These are phyloP conservation scores for Xylaria sp. DNA, from an alignment of 2,329 filamentous ascomycete genomes.

Conservation along the genomic window DNA sequence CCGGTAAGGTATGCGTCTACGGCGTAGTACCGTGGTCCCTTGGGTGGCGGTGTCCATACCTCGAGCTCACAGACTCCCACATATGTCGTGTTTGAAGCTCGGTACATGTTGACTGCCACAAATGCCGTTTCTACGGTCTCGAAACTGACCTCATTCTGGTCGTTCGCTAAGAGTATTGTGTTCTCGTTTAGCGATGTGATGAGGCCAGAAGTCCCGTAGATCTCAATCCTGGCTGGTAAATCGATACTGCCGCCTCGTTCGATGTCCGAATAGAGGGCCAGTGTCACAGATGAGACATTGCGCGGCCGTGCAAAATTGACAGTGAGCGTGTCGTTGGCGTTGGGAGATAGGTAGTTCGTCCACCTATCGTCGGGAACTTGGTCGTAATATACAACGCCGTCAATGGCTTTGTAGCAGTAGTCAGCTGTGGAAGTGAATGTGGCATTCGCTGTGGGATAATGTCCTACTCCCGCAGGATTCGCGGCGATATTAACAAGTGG, in stretches of 20 bases:
- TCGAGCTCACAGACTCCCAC: slow-evolving; percentile 34
- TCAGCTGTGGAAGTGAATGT: slow-evolving; percentile 34
- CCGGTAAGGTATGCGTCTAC: slow-evolving; percentile 30
- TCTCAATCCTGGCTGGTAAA: slow-evolving; percentile 25
- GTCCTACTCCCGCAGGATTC: slow-evolving; percentile 34
- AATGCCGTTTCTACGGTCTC: slow-evolving; percentile 26
- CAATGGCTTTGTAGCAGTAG: slow-evolving; percentile 36
- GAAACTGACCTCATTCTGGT: slow-evolving; percentile 29
- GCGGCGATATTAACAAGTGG: slow-evolving; percentile 38
- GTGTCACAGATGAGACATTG: slow-evolving; percentile 31
- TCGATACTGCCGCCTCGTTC: slow-evolving; percentile 32
- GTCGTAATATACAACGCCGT: slow-evolving; percentile 40
- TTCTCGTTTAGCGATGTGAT: slow-evolving; percentile 19
- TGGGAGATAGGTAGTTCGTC: slow-evolving; percentile 35
- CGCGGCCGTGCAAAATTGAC: slow-evolving; percentile 32
- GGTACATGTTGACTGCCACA: slow-evolving; percentile 31
- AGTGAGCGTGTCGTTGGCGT: slow-evolving; percentile 32
- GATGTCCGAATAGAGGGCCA: slow-evolving; percentile 33
- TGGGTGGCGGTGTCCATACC: slow-evolving; percentile 27
- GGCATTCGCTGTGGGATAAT: slow-evolving; percentile 33
- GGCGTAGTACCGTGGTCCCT: slow-evolving; percentile 25
- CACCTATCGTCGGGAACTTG: slow-evolving; percentile 36
- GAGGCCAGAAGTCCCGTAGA: slow-evolving; percentile 25
- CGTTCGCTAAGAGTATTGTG: slow-evolving; percentile 26
- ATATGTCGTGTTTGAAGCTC: slow-evolving; percentile 20